Percentiles rank a stretch among this genome's conserved stretches.
Evolutionary conservation across 2,329 filamentous ascomycete species (phyloP).

Genomic region (Sarocladium brachiariae): DNA sequence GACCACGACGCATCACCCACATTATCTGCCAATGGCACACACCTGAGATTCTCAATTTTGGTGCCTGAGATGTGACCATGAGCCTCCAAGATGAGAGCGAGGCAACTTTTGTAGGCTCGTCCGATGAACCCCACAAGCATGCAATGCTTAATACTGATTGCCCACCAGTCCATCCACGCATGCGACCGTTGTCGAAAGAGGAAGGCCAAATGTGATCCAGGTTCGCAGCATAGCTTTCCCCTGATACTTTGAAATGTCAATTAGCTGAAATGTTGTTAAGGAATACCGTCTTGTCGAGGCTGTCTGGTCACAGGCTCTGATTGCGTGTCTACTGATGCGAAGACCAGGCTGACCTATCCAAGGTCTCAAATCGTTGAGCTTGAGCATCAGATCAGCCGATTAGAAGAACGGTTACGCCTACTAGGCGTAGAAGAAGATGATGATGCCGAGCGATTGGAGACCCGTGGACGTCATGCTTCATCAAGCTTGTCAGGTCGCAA

Average conservation of each 20-base stretch:
- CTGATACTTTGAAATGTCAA: not conserved
- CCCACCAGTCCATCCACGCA: slow-evolving; percentile 13
- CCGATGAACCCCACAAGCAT: not conserved
- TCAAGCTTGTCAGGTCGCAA: slow-evolving; percentile 1
- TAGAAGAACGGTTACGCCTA: not conserved
- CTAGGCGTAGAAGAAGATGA: not conserved
- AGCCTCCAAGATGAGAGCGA: not conserved
- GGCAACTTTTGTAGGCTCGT: not conserved
- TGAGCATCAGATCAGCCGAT: slow-evolving; percentile 10
- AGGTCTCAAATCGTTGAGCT: slow-evolving; percentile 12
- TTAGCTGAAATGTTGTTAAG: too few relatives aligned
- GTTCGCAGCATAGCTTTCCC: slow-evolving; percentile 4
- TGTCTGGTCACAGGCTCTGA: slow-evolving; percentile 14
- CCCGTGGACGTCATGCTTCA: not conserved
- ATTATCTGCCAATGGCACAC: too few relatives aligned
- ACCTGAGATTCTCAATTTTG: too few relatives aligned
- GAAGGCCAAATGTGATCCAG: slow-evolving; percentile 16
- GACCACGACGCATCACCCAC: too few relatives aligned
- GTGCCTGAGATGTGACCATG: not conserved
- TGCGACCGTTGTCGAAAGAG: slow-evolving; percentile 17
- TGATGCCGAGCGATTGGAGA: not conserved
- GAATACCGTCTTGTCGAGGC: slow-evolving; percentile 14
- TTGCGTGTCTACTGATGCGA: slow-evolving; percentile 17
- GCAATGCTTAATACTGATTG: not conserved
- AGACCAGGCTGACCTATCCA: slow-evolving; percentile 12